These are phyloP conservation scores for Taphrina pruni DNA, from an alignment of 1,139 yeast genomes.

Conservation along the genomic window DNA sequence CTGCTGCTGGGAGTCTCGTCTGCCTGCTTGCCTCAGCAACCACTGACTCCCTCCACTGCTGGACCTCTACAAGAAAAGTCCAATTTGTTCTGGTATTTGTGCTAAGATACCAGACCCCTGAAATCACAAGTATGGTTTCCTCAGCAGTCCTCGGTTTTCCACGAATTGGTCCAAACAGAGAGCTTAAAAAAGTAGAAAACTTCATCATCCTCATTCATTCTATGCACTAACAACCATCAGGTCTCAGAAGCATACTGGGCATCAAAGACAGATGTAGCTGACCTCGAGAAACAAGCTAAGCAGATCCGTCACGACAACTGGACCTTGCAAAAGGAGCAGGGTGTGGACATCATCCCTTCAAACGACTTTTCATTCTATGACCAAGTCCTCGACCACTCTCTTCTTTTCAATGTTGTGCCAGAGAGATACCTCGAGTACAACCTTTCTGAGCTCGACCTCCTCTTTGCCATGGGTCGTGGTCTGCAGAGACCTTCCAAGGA, in stretches of 20 bases:
- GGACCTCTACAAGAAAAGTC: too few relatives aligned
- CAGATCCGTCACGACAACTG: constrained; percentile 95
- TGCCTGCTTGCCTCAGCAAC: background rate
- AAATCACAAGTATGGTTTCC: constrained; percentile 39
- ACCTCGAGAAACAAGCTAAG: constrained; percentile 89
- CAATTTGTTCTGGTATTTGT: too few relatives aligned
- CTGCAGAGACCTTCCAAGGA: constrained; percentile 97
- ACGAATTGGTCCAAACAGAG: constrained; percentile 43
- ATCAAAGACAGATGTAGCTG: constrained; percentile 87
- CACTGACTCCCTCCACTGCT: background rate
- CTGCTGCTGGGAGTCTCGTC: background rate
- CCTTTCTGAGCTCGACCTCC: constrained; percentile 85
- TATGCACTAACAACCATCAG: constrained; percentile 51
- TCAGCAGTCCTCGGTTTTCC: constrained; percentile 46
- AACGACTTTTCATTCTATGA: constrained; percentile 98
- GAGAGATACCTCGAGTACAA: constrained; percentile 93
- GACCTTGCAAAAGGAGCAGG: constrained; percentile 96
- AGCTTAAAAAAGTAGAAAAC: constrained; percentile 35
- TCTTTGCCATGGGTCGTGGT: constrained; percentile 99
- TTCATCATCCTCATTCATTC: background rate
- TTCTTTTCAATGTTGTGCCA: constrained; percentile 93
- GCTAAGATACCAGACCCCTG: background rate
- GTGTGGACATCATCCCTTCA: constrained; percentile 95
- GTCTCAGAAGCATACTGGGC: constrained; percentile 99
- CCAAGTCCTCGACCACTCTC: constrained; percentile 90